These are phyloP conservation scores for Kuraishia hungarica DNA, from an alignment of 805 yeast genomes.

Conservation along the genomic window DNA sequence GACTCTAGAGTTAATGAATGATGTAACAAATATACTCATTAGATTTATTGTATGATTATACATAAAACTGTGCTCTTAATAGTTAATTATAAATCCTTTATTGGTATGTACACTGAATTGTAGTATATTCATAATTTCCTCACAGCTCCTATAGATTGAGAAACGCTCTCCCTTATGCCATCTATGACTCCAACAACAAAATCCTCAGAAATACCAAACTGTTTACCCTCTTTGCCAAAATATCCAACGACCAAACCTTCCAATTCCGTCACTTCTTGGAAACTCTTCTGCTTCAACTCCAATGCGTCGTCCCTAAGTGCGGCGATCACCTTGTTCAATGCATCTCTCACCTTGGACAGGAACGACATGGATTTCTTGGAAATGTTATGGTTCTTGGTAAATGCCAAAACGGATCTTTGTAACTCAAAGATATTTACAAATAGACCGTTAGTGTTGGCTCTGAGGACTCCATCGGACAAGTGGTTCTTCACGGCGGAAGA, in stretches of 20 bases:
- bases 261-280: constrained; percentile 6
- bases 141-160: constrained; percentile 7
- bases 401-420: constrained; percentile 8
- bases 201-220: constrained; percentile 10
- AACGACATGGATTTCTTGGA: constrained; percentile 1
- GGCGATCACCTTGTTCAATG: constrained; percentile 4
- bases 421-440: not conserved
- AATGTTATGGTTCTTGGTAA: constrained; percentile 10
- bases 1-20: not conserved
- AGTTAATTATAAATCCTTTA: too few relatives aligned
- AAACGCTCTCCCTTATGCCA: constrained; percentile 7
- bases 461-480: not conserved
- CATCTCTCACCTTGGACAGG: not conserved
- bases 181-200: constrained; percentile 7
- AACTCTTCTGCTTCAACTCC: constrained; percentile 9
- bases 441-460: constrained; percentile 4
- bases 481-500: not conserved
- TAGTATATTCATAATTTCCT: not conserved
- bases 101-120: too few relatives aligned
- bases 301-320: constrained; percentile 8
- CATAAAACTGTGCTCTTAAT: too few relatives aligned
- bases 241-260: constrained; percentile 7
- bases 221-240: constrained; percentile 13
- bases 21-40: too few relatives aligned
- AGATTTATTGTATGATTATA: too few relatives aligned